Evolutionary conservation across 805 yeast species (phyloP), one percentile per base, ranked within the genome.

Genomic region (Ascoidea tarda): DNA sequence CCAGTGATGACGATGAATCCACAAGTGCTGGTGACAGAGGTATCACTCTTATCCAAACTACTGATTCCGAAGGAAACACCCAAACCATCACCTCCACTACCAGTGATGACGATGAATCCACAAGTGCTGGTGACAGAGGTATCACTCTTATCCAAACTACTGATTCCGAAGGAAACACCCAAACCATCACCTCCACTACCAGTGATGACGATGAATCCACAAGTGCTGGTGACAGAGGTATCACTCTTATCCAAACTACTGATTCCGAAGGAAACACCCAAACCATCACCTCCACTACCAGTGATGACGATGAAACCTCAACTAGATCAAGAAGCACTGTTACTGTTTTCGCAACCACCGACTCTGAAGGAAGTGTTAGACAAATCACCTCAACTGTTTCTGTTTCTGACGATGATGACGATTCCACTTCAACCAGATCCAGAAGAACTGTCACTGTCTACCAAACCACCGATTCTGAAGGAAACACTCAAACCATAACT

Each of bases 11-110:
- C 1, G 46, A 59, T 53, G 50, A 55, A 46, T 49, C 55, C 33
- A 46, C 52, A 52, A 32, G 60, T 52, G 57, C 67, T 33, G 54
- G 62, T 44, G 54, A 64, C 47, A 47, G 65, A 49, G 59, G 47
- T 14, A 8, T 68, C 46, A 54, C 70, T 12, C 56, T 66, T 6
- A 58, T 57, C 53, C 56, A 55, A 46, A 48, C 59, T 50, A 49
- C 60, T 46, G 58, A 58, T 50, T 61, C 57, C 16, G 46, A 38
- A 10, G 8, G 14, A 10, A 38, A 38, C 14, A 10, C 44, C 14
- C 14, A 38, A 10, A 10, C 44, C 4, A 38, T 10, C 8, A 10
- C 44, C 1, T 38, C 44, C 2, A 10, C 44, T 10, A 4, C 44
- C 4, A 10, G 10, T 10, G 10, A 33, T 33, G 42, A 33, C 10